Percentiles rank a stretch among this genome's conserved stretches.
These are phyloP conservation scores for Fusarium liriodendri DNA, from an alignment of 2,329 filamentous ascomycete species.

Conservation along the genomic window DNA sequence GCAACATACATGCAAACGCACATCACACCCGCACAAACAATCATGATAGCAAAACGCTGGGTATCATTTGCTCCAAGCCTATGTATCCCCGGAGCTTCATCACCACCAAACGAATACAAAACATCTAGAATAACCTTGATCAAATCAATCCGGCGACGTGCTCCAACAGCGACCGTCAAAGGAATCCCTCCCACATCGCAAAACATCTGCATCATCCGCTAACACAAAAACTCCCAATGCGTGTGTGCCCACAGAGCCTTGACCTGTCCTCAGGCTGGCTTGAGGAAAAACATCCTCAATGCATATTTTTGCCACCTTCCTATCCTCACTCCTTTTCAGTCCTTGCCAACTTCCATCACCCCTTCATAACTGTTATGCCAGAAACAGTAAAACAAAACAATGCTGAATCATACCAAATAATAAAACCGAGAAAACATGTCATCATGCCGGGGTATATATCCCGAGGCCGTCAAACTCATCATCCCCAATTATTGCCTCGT, in stretches of 20 bases:
- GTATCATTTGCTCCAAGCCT: conserved; percentile 43
- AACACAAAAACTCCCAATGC: conserved; percentile 22
- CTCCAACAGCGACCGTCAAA: conserved; percentile 21
- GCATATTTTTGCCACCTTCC: conserved; percentile 8
- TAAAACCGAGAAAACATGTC: conserved; percentile 30
- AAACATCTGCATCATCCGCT: conserved; percentile 18
- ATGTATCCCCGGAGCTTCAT: conserved; percentile 32
- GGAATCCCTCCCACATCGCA: conserved; percentile 24
- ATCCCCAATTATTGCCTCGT: conserved; percentile 25
- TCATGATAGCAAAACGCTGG: conserved; percentile 38
- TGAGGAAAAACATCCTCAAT: conserved; percentile 20
- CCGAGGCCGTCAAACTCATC: conserved; percentile 31
- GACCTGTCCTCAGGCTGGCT: conserved; percentile 9
- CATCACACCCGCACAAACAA: neutral
- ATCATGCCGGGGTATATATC: conserved; percentile 46
- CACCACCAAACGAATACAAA: conserved; percentile 19
- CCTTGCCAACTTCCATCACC: neutral
- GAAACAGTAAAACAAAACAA: conserved; percentile 18
- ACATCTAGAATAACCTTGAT: conserved; percentile 19
- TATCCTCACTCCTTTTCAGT: conserved; percentile 24
- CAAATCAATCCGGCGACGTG: conserved; percentile 8
- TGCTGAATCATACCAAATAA: conserved; percentile 17
- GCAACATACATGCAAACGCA: neutral
- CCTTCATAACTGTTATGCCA: conserved; percentile 19
- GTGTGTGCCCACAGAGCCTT: conserved; percentile 9